Evolutionary conservation across 345 rosid species (phyloP).

Genomic region (Mallotus nudiflorus): DNA sequence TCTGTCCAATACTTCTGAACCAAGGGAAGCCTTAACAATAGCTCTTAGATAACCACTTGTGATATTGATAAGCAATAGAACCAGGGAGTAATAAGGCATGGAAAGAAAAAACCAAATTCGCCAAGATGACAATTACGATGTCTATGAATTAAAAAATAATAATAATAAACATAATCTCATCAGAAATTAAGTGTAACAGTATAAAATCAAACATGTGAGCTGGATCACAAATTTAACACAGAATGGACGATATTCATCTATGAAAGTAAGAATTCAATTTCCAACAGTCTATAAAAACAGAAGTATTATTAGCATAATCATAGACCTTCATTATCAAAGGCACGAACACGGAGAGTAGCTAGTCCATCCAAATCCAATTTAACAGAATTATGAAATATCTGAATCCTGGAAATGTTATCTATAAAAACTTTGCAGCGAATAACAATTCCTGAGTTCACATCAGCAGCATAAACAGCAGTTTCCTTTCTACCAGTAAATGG

Average conservation of each 20-base stretch:
- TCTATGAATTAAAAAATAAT: not conserved
- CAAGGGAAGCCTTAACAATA: not conserved
- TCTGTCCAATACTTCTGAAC: not conserved
- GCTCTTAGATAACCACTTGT: not conserved
- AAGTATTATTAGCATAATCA: constrained; percentile 8
- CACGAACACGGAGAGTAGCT: constrained; percentile 88
- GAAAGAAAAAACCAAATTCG: not conserved
- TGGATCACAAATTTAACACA: not conserved
- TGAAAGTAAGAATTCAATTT: not conserved
- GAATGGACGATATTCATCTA: not conserved
- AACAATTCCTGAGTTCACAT: constrained; percentile 68
- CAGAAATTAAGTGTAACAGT: not conserved
- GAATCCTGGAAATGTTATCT: constrained; percentile 82
- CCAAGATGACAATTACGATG: not conserved
- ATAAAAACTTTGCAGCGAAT: constrained; percentile 97
- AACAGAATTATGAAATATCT: constrained; percentile 87
- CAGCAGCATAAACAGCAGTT: constrained; percentile 92
- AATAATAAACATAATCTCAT: not conserved
- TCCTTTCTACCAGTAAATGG: constrained; percentile 77
- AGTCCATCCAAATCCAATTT: constrained; percentile 96
- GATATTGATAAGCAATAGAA: not conserved
- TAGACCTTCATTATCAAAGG: constrained; percentile 81
- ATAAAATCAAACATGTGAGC: not conserved
- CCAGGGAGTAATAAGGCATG: not conserved
- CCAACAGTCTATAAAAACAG: constrained; percentile 1